These are phyloP conservation scores for Oropetium thomaeum DNA, from an alignment of 176 grass and related monocot species.

Conservation along the genomic window DNA sequence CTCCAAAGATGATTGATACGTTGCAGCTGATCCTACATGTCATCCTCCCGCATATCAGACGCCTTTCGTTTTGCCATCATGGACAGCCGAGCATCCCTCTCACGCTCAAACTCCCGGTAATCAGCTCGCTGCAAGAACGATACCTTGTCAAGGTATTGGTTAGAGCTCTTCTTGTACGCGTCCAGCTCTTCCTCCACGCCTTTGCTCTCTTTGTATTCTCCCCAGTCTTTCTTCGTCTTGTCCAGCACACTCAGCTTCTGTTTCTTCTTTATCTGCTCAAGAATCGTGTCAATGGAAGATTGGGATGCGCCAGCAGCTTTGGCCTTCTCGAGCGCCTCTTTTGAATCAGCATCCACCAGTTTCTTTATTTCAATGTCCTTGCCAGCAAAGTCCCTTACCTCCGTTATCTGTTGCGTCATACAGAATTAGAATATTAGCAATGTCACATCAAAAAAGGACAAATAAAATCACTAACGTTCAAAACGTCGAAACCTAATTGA, in stretches of 20 bases:
- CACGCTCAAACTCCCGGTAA: conserved; percentile 86
- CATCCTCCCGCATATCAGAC: conserved; percentile 51
- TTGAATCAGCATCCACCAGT: conserved; percentile 84
- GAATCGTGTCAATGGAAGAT: conserved; percentile 58
- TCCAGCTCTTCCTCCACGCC: conserved; percentile 85
- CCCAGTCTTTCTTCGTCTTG: conserved; percentile 99
- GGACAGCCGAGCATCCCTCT: conserved; percentile 80
- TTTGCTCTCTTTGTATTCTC: conserved; percentile 92
- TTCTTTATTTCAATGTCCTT: conserved; percentile 92
- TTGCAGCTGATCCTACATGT: conserved; percentile 41
- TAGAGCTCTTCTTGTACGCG: conserved; percentile 95
- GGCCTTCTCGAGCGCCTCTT: conserved; percentile 84
- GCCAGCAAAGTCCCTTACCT: conserved; percentile 88
- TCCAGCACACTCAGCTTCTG: conserved; percentile 95
- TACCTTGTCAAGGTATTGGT: conserved; percentile 88
- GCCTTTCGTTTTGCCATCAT: conserved; percentile 65
- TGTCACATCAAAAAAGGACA: not conserved
- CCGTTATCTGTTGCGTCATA: conserved; percentile 61
- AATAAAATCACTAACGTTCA: not conserved
- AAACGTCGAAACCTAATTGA: not conserved
- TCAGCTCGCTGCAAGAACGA: conserved; percentile 88
- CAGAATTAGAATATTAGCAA: conserved; percentile 1
- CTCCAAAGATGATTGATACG: not conserved
- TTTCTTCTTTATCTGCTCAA: conserved; percentile 97
- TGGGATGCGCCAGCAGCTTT: conserved; percentile 43